These are phyloP conservation scores for Protea cynaroides DNA, from an alignment of 164 flowering plant species.

Conservation along the genomic window DNA sequence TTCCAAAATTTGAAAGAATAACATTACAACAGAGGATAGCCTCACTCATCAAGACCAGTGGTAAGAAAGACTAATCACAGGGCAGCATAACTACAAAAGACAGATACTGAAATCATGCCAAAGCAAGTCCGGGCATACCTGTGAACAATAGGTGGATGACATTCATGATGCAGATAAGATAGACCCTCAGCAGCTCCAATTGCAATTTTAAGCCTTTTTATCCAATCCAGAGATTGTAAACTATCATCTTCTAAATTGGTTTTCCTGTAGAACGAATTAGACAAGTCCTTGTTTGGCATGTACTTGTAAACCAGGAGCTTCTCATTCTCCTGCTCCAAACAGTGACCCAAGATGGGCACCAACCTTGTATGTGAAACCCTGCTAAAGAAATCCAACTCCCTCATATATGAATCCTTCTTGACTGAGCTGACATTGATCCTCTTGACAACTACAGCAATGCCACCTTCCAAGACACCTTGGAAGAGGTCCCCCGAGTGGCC, in stretches of 20 bases:
- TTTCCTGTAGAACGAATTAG: conserved; percentile 64
- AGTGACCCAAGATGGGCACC: conserved; percentile 84
- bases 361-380: conserved; percentile 66
- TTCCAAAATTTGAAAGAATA: no score
- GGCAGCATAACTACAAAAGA: neutral
- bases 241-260: conserved; percentile 45
- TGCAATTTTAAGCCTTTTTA: conserved; percentile 90
- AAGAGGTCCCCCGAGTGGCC: conserved; percentile 92
- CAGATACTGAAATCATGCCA: neutral
- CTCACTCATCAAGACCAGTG: neutral
- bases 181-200: conserved; percentile 90
- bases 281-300: conserved; percentile 87
- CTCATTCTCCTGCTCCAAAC: conserved; percentile 74
- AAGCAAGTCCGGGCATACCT: conserved; percentile 39
- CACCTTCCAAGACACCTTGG: conserved; percentile 62
- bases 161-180: conserved; percentile 82
- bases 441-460: conserved; percentile 59
- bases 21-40: neutral
- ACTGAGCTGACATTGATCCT: conserved; percentile 41
- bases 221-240: conserved; percentile 93
- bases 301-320: conserved; percentile 76
- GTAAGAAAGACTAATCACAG: neutral
- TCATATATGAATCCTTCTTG: conserved; percentile 51
- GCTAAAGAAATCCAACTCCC: conserved; percentile 69
- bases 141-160: conserved; percentile 81